These are phyloP conservation scores for Alliaria petiolata DNA, from an alignment of 345 rosid genomes.

Conservation along the genomic window DNA sequence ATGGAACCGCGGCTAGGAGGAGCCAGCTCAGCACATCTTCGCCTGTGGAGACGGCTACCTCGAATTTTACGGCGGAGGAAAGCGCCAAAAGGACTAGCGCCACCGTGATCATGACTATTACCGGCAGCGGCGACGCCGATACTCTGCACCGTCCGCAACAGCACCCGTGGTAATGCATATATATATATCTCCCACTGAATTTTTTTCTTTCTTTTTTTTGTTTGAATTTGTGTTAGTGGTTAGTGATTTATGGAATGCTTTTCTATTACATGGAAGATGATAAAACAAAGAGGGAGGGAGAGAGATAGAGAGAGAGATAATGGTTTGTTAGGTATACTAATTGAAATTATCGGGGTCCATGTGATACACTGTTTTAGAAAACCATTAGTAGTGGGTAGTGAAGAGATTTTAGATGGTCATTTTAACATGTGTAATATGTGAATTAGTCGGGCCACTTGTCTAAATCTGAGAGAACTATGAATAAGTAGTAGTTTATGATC, in stretches of 20 bases:
- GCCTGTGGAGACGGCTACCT: conserved; percentile 21
- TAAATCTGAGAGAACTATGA: too few species aligned
- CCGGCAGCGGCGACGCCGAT: conserved; percentile 35
- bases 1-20: conserved; percentile 31
- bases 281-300: neutral
- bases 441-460: neutral
- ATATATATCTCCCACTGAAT: conserved; percentile 18
- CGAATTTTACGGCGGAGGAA: conserved; percentile 39
- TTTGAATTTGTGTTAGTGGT: neutral
- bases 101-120: conserved; percentile 42
- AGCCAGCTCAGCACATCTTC: conserved; percentile 41
- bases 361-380: neutral
- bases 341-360: conserved; percentile 13
- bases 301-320: conserved; percentile 8
- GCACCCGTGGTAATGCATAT: conserved; percentile 41
- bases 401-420: neutral
- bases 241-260: conserved; percentile 5
- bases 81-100: conserved; percentile 37
- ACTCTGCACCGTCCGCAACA: conserved; percentile 39
- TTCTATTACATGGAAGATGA: neutral
- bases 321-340: conserved; percentile 31
- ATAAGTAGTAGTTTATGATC: too few species aligned
- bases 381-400: neutral
- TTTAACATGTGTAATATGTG: conserved; percentile 3
- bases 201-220: neutral